A percentile compares a stretch with the other conserved stretches of the same genome.
Evolutionary conservation across 192 early-diverging fungal genomes (phyloP).

Genomic region (Coemansia sp.): DNA sequence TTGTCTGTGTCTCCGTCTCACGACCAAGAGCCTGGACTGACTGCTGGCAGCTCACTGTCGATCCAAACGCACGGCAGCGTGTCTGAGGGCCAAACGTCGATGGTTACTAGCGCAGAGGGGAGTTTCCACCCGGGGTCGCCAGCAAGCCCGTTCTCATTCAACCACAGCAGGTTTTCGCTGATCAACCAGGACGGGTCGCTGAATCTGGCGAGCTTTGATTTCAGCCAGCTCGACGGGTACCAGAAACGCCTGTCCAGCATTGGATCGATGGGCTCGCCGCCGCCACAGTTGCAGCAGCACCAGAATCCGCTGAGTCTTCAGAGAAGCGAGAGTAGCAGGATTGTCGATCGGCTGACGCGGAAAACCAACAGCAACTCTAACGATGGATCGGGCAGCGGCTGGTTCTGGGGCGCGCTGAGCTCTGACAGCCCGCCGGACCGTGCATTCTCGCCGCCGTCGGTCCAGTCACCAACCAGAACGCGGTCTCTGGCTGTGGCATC

Average conservation of each 20-base stretch:
- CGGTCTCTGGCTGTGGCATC: background rate
- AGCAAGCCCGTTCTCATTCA: slow-evolving; percentile 48
- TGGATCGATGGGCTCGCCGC: background rate
- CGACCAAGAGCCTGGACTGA: background rate
- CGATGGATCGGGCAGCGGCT: slow-evolving; percentile 3
- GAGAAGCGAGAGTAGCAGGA: slow-evolving; percentile 25
- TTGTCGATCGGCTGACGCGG: slow-evolving; percentile 22
- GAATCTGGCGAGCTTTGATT: slow-evolving; percentile 45
- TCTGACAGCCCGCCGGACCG: slow-evolving; percentile 1
- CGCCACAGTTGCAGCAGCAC: background rate
- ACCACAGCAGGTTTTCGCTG: slow-evolving; percentile 51
- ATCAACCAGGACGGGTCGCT: slow-evolving; percentile 53
- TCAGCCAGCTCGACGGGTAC: slow-evolving; percentile 51
- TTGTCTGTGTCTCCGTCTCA: no score
- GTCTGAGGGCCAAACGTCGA: slow-evolving; percentile 25
- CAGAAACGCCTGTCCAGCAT: slow-evolving; percentile 39
- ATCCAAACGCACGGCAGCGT: slow-evolving; percentile 15
- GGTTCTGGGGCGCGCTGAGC: slow-evolving; percentile 30
- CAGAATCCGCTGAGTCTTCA: background rate
- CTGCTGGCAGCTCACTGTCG: slow-evolving; percentile 2
- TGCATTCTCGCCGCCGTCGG: background rate
- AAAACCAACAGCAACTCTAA: slow-evolving; percentile 19
- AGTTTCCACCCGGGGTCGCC: slow-evolving; percentile 14
- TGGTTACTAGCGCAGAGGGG: slow-evolving; percentile 5
- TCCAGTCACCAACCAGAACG: background rate